Base-by-base conservation (phyloP, 495 filamentous ascomycete species). In the Melanomma pulvis-pyrius region DNA sequence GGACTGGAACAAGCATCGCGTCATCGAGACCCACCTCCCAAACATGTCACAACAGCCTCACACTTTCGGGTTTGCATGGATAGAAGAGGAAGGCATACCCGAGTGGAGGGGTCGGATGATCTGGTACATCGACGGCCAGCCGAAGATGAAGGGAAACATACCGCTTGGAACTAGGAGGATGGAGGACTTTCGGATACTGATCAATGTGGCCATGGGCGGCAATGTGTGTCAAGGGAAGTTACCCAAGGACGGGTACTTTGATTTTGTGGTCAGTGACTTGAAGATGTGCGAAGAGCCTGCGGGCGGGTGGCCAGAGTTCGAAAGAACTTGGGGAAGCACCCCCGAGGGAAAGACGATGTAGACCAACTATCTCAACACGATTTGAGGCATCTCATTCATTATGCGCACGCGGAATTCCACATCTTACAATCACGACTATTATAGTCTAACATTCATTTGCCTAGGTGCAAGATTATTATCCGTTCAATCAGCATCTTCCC, bases 181-280 rank as follows among this genome's bases (percentile, higher is more conserved):
- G 48, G 74, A 74, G 62, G 80, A 81, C 50, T 81, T 66, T 63
- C 67, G 63, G 28, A 61, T 82, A 21, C 68, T 79, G 36, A 65
- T 82, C 22, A 82, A 82, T 63, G 67, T 80, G 17, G 80, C 80
- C 5, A 79, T 82, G 74, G 80, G 79, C 1, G 80, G 80, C 13
- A 81, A 78, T 67, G 79, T 82, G 13, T 79, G 76, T 39, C 59
- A 72, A 21, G 79, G 79, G 9, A 73, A 73, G 53, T 54, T 72
- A 7, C 80, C 80, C 5, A 59, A 13, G 22, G 72, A 79, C 63
- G 80, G 80, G 9, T 29, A 48, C 17, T 82, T 79, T 65, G 78
- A 81, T 52, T 74, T 81, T 63, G 71, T 80, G 19, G 67, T 82
- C 15, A 76, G 77, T 55, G 73, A 74, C 36, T 47, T 82, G 55